phyloP scores from a whole-genome alignment of 1,139 yeast genomes.

The Taphrina betulina region DNA sequence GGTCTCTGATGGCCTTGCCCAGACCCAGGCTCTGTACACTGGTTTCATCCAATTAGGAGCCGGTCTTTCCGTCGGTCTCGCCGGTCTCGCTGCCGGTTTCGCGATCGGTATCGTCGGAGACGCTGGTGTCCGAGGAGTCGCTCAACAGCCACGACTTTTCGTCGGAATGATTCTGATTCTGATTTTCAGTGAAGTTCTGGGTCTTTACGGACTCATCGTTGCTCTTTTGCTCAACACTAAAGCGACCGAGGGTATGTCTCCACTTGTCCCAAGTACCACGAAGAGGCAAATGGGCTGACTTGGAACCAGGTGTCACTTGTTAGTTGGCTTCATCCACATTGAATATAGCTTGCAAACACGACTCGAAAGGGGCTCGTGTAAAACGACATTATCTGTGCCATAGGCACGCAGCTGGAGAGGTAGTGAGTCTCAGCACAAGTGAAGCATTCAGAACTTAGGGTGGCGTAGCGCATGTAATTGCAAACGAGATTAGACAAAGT shows the following conservation, averaged over 20 bases:
- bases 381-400: too few species aligned
- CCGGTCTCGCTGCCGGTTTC: conserved; percentile 95
- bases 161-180: conserved; percentile 90
- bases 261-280: too few species aligned
- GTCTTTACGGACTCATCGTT: conserved; percentile 91
- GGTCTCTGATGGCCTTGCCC: conserved; percentile 78
- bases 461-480: too few species aligned
- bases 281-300: too few species aligned
- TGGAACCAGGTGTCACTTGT: too few species aligned
- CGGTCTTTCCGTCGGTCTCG: conserved; percentile 91
- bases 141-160: conserved; percentile 94
- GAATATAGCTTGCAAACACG: too few species aligned
- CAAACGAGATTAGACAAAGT: too few species aligned
- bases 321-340: too few species aligned
- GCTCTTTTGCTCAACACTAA: conserved; percentile 93
- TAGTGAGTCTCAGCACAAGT: too few species aligned
- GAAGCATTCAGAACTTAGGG: too few species aligned
- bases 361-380: too few species aligned
- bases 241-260: conserved; percentile 62
- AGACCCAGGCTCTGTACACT: conserved; percentile 79
- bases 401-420: too few species aligned
- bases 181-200: conserved; percentile 94
- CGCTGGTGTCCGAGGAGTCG: conserved; percentile 94
- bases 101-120: conserved; percentile 99
- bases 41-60: conserved; percentile 97